These are phyloP conservation scores for Leptodermis oblonga DNA, from an alignment of 257 asterid genomes.

Conservation along the genomic window DNA sequence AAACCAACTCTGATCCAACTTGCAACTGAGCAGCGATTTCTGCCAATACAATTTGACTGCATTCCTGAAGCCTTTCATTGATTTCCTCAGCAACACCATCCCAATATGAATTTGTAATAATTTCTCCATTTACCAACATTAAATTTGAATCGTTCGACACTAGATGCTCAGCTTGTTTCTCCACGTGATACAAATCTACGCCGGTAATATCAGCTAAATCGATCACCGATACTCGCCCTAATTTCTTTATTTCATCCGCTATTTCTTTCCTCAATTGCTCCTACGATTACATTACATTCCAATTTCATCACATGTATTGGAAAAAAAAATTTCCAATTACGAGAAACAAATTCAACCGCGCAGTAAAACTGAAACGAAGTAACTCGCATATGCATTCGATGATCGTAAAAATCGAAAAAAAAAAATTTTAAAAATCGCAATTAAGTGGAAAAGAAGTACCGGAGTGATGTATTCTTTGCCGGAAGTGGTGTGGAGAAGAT, in stretches of 20 bases:
- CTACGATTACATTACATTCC: constrained; percentile 40
- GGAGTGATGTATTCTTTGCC: constrained; percentile 98
- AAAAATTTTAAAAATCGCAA: neutral
- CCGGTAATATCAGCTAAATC: constrained; percentile 76
- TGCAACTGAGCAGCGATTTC: constrained; percentile 93
- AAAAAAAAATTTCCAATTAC: neutral
- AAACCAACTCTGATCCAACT: constrained; percentile 78
- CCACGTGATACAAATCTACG: constrained; percentile 86
- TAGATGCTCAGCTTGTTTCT: constrained; percentile 65
- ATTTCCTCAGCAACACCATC: constrained; percentile 87
- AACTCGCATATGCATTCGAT: neutral
- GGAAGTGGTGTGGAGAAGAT: constrained; percentile 86
- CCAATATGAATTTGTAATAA: constrained; percentile 77
- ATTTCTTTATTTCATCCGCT: constrained; percentile 46
- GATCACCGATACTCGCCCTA: constrained; percentile 77
- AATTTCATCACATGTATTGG: constrained; percentile 17
- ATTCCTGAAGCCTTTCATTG: constrained; percentile 91
- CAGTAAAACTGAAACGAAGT: neutral
- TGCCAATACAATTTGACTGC: constrained; percentile 92
- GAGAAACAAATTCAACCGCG: neutral
- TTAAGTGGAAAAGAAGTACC: constrained; percentile 23
- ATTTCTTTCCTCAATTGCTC: constrained; percentile 88
- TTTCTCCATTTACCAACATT: constrained; percentile 85
- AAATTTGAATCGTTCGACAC: constrained; percentile 67
- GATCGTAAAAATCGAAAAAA: neutral